Percentiles rank a stretch among this genome's conserved stretches.
phyloP scores from a whole-genome alignment of 441 rosid species.

The Pelargonium hybrid region DNA sequence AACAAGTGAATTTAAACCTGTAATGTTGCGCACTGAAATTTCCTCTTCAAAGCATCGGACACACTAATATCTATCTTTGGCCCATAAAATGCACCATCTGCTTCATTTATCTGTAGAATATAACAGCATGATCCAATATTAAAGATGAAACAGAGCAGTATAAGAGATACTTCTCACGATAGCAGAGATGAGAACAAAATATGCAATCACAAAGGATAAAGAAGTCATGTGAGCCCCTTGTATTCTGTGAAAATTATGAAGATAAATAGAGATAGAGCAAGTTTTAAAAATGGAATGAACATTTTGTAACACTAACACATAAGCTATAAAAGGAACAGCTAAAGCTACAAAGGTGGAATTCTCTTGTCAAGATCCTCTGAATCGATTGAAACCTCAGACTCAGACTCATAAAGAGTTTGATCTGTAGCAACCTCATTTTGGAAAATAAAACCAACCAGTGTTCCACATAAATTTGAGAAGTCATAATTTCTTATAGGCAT shows the following conservation, averaged over 20 bases:
- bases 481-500: neutral
- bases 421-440: neutral
- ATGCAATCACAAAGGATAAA: neutral
- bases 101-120: conserved; percentile 63
- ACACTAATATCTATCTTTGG: conserved; percentile 98
- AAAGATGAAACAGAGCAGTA: too few relatives aligned
- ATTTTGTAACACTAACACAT: neutral
- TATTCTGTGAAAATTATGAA: neutral
- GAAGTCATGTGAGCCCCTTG: neutral
- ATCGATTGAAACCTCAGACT: too few relatives aligned
- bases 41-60: conserved; percentile 87
- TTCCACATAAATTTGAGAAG: neutral
- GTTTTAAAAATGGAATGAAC: neutral
- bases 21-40: conserved; percentile 88
- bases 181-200: too few relatives aligned
- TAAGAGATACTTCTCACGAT: neutral
- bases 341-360: neutral
- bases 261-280: neutral
- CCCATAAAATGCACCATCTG: conserved; percentile 98
- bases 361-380: too few relatives aligned
- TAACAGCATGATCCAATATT: too few relatives aligned
- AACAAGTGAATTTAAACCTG: conserved; percentile 44
- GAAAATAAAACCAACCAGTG: neutral
- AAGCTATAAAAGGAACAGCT: neutral
- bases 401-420: too few relatives aligned